phyloP scores from a whole-genome alignment of 1,284 basidiomycete species.

The Trametes pubescens region DNA sequence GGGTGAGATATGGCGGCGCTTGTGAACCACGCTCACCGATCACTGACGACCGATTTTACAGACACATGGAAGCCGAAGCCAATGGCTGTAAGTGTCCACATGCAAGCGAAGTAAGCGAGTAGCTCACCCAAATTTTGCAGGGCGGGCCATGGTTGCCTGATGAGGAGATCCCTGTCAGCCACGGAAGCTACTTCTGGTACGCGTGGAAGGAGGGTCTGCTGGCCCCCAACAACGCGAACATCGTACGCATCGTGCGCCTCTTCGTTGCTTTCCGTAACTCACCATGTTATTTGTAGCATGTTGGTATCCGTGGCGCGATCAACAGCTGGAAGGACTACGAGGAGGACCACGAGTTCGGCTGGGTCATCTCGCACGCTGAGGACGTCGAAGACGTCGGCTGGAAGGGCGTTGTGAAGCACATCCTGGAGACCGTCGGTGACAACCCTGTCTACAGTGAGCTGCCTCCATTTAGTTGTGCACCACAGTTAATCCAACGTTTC shows the following conservation, averaged over 20 bases:
- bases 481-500: background rate
- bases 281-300: conserved; percentile 37
- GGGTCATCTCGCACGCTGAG: conserved; percentile 46
- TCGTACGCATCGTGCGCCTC: conserved; percentile 38
- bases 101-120: no score
- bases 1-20: conserved; percentile 26
- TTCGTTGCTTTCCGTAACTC: background rate
- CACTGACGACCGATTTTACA: conserved; percentile 9
- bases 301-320: conserved; percentile 45
- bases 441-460: conserved; percentile 48
- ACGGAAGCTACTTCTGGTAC: conserved; percentile 53
- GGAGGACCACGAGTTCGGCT: conserved; percentile 44
- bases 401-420: conserved; percentile 45
- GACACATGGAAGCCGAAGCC: conserved; percentile 45
- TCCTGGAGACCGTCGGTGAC: conserved; percentile 45
- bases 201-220: conserved; percentile 49
- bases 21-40: background rate
- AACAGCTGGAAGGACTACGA: conserved; percentile 45
- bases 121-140: background rate
- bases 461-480: no score
- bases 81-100: conserved; percentile 21
- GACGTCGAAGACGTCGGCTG: conserved; percentile 47
- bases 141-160: conserved; percentile 45
- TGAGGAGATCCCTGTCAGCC: conserved; percentile 47
- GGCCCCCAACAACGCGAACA: conserved; percentile 48